Conservation (phyloP, 805 yeast species). For the Huiozyma sinensis region DNA sequence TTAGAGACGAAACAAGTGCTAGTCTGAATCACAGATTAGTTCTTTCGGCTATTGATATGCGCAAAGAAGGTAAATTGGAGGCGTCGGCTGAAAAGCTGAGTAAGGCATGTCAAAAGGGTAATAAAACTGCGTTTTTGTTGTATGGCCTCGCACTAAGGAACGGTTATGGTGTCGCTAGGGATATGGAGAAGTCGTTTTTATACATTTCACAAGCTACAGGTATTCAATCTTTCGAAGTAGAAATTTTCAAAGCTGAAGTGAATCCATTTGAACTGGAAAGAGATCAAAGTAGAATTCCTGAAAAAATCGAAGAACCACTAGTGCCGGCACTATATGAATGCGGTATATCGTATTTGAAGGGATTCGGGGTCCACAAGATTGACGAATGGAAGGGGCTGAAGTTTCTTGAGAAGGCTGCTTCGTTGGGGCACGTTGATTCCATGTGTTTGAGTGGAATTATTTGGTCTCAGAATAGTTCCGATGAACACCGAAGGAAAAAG, state of each 20-base stretch:
- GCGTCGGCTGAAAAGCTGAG: slow-evolving; percentile 63
- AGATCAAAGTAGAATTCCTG: slow-evolving; percentile 22
- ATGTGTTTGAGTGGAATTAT: slow-evolving; percentile 58
- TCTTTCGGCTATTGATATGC: slow-evolving; percentile 34
- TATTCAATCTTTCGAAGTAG: slow-evolving; percentile 20
- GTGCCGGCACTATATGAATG: slow-evolving; percentile 49
- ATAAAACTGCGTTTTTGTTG: slow-evolving; percentile 54
- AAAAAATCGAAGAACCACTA: slow-evolving; percentile 32
- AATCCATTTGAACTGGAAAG: slow-evolving; percentile 30
- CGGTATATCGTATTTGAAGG: slow-evolving; percentile 46
- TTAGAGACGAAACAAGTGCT: too few species aligned
- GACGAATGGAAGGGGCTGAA: slow-evolving; percentile 49
- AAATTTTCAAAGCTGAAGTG: slow-evolving; percentile 14
- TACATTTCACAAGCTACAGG: slow-evolving; percentile 51
- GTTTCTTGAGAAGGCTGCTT: slow-evolving; percentile 53
- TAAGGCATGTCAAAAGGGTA: slow-evolving; percentile 52
- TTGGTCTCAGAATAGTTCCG: slow-evolving; percentile 46
- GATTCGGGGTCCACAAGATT: slow-evolving; percentile 37
- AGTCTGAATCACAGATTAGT: slow-evolving; percentile 1
- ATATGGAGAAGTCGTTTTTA: slow-evolving; percentile 41
- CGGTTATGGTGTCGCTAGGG: slow-evolving; percentile 59
- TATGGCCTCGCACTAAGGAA: slow-evolving; percentile 57
- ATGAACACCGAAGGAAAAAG: slow-evolving; percentile 35
- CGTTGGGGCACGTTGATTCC: slow-evolving; percentile 57
- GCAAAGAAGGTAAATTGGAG: slow-evolving; percentile 48